Percentiles rank a stretch among this genome's conserved stretches.
Evolutionary conservation across 2,329 filamentous ascomycete species (phyloP).

Genomic region (Aspergillus tubingensis): DNA sequence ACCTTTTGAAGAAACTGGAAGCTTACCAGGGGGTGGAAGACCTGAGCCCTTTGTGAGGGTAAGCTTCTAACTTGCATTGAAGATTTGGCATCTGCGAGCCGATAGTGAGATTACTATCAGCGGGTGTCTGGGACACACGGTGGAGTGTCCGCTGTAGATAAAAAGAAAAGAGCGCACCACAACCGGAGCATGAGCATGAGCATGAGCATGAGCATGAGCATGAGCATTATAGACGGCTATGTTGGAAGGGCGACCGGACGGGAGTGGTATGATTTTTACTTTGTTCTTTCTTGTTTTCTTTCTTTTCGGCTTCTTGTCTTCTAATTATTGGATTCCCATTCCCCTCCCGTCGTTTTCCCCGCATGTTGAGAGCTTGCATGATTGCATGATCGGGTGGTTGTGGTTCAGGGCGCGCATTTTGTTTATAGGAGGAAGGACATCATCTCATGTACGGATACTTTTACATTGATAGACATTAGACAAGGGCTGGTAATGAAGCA

Average conservation of each 20-base stretch:
- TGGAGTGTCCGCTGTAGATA: conserved; percentile 1
- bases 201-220: conserved; percentile 11
- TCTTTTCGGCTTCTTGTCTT: conserved; percentile 11
- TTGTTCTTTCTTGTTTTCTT: conserved; percentile 9
- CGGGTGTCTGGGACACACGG: background rate
- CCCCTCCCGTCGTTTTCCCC: background rate
- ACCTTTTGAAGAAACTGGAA: conserved; percentile 76
- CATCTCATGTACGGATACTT: conserved; percentile 1
- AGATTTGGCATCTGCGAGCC: background rate
- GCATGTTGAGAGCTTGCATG: background rate
- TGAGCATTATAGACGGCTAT: conserved; percentile 23
- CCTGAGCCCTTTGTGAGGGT: conserved; percentile 20
- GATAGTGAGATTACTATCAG: background rate
- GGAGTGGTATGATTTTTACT: conserved; percentile 18
- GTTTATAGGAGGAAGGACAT: background rate
- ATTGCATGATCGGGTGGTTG: conserved; percentile 12
- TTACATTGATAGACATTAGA: background rate
- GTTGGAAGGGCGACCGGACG: conserved; percentile 23
- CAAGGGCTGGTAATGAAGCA: conserved; percentile 7
- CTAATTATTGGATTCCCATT: conserved; percentile 3
- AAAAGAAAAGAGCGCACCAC: conserved; percentile 11
- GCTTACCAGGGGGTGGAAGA: conserved; percentile 41
- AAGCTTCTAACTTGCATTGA: background rate
- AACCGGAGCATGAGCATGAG: conserved; percentile 2
- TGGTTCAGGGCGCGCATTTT: background rate